A percentile compares a stretch with the other conserved stretches of the same genome.
Conservation (phyloP, 192 early-diverging fungal genomes). For the Coemansia brasiliensis region DNA sequence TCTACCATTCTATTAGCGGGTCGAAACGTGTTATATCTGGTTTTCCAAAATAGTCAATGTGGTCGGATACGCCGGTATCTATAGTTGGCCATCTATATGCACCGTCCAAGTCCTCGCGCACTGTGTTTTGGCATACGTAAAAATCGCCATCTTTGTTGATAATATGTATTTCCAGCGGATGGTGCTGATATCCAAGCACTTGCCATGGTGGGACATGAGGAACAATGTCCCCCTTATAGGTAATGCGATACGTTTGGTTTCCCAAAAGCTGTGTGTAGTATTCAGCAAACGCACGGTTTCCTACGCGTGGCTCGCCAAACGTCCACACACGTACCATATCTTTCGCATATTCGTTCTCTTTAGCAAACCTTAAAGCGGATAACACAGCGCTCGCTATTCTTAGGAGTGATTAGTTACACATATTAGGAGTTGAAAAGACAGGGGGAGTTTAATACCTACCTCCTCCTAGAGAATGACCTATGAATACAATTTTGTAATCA, state of each 20-base stretch:
- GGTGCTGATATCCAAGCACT: conserved; percentile 55
- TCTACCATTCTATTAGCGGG: conserved; percentile 42
- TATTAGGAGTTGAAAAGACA: not conserved
- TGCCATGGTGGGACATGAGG: conserved; percentile 55
- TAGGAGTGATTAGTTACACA: not conserved
- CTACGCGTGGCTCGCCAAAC: conserved; percentile 51
- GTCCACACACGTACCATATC: conserved; percentile 50
- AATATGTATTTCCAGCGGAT: conserved; percentile 51
- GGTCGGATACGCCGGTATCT: conserved; percentile 47
- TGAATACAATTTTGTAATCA: conserved; percentile 39
- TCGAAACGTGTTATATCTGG: conserved; percentile 43
- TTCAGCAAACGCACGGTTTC: conserved; percentile 45
- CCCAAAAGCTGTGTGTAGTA: conserved; percentile 47
- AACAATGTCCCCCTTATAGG: conserved; percentile 47
- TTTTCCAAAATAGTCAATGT: conserved; percentile 52
- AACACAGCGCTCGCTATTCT: conserved; percentile 45
- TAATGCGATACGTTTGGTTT: conserved; percentile 49
- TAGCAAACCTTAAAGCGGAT: conserved; percentile 46
- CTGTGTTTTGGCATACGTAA: conserved; percentile 53
- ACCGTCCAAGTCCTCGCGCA: conserved; percentile 49
- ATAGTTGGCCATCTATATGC: conserved; percentile 56
- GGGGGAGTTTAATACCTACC: conserved; percentile 21
- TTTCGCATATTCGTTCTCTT: conserved; percentile 32
- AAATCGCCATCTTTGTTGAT: conserved; percentile 46
- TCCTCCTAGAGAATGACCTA: conserved; percentile 52